These are phyloP conservation scores for Ascocoryne sarcoides DNA, from an alignment of 2,329 filamentous ascomycete species.

Conservation along the genomic window DNA sequence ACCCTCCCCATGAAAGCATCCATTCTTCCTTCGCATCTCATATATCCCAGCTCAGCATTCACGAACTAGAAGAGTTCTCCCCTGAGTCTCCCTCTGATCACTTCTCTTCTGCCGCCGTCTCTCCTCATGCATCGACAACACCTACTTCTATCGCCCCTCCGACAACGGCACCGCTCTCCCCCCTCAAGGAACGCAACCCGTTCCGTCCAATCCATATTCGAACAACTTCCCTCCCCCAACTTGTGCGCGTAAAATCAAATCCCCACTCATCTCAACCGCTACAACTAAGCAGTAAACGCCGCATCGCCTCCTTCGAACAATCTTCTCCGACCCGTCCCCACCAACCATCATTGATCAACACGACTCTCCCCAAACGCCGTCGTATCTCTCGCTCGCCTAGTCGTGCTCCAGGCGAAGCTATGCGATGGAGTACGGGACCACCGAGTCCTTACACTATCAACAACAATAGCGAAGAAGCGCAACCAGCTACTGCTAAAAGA, in stretches of 20 bases:
- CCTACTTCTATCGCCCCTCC: slow-evolving; percentile 18
- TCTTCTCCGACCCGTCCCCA: slow-evolving; percentile 20
- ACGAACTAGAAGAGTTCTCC: slow-evolving; percentile 20
- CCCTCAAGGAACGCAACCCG: slow-evolving; percentile 23
- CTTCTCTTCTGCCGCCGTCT: slow-evolving; percentile 24
- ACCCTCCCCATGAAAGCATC: slow-evolving; percentile 41
- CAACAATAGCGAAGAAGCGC: slow-evolving; percentile 15
- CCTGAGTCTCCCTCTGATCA: slow-evolving; percentile 24
- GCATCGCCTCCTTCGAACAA: slow-evolving; percentile 36
- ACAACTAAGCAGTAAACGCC: slow-evolving; percentile 32
- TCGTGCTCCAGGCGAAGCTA: slow-evolving; percentile 42
- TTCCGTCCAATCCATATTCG: slow-evolving; percentile 42
- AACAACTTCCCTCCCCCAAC: slow-evolving; percentile 43
- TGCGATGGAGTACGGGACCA: slow-evolving; percentile 40
- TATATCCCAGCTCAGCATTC: slow-evolving; percentile 32
- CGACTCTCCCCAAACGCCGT: slow-evolving; percentile 20
- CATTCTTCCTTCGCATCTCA: slow-evolving; percentile 38
- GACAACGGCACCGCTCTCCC: slow-evolving; percentile 11
- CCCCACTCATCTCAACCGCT: not conserved
- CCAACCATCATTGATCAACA: slow-evolving; percentile 2
- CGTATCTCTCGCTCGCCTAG: slow-evolving; percentile 49
- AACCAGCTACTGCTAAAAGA: no score
- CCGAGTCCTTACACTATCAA: slow-evolving; percentile 21
- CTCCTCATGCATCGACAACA: slow-evolving; percentile 21
- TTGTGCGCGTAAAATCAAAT: slow-evolving; percentile 31